These are phyloP conservation scores for Penicillium pulvis DNA, from an alignment of 495 filamentous ascomycete genomes.

Conservation along the genomic window DNA sequence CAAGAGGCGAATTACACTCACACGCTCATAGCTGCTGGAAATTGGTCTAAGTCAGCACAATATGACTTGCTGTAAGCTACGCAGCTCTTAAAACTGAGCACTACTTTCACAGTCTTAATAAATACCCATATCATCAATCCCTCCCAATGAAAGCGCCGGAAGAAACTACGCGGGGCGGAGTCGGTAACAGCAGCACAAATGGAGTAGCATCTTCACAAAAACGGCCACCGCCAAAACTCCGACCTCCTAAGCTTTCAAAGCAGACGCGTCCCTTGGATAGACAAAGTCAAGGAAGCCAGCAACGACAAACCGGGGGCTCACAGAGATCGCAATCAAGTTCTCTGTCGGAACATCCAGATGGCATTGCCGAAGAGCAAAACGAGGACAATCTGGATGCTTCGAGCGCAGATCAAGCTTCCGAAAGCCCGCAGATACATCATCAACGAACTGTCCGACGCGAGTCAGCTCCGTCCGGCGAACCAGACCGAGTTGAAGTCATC, in stretches of 20 bases:
- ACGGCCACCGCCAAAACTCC: background rate
- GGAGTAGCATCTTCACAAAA: background rate
- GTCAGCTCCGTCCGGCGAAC: background rate
- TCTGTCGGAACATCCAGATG: background rate
- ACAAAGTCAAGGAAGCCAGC: background rate
- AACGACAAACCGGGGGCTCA: background rate
- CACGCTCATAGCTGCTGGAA: no score
- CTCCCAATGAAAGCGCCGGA: background rate
- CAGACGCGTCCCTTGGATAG: background rate
- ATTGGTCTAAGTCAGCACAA: background rate
- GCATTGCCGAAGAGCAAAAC: background rate
- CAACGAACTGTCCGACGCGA: background rate
- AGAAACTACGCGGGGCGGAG: background rate
- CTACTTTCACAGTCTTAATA: background rate
- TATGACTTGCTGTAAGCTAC: background rate
- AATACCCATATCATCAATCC: background rate
- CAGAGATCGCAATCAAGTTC: background rate
- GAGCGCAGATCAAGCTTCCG: background rate
- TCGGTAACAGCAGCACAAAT: background rate
- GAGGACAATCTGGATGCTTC: background rate
- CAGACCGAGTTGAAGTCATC: background rate
- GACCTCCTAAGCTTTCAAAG: background rate
- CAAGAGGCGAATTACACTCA: background rate
- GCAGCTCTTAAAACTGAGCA: background rate
- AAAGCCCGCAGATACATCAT: background rate